Percentiles rank a stretch among this genome's conserved stretches.
phyloP scores from a whole-genome alignment of 305 asterid genomes.

The Fraxinus greggii region DNA sequence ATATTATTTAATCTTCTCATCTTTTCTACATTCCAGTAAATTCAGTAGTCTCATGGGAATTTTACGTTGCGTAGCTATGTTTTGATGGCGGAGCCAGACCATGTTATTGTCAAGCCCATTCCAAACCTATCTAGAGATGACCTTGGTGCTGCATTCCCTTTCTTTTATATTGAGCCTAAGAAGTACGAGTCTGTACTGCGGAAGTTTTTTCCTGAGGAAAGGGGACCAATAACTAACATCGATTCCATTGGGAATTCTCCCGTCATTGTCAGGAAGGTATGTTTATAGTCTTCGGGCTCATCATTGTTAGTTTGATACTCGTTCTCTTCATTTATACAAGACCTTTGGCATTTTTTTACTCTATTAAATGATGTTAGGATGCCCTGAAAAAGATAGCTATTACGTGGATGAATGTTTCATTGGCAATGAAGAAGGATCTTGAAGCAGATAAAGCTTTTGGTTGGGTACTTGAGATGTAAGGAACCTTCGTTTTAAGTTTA shows the following conservation, averaged over 20 bases:
- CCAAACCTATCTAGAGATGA: conserved; percentile 77
- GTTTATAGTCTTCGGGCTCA: not conserved
- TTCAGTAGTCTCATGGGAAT: conserved; percentile 4
- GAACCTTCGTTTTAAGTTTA: conserved; percentile 11
- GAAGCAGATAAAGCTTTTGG: conserved; percentile 92
- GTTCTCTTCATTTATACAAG: conserved; percentile 11
- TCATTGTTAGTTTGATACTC: not conserved
- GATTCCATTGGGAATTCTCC: conserved; percentile 99
- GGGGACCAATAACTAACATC: conserved; percentile 70
- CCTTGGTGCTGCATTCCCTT: conserved; percentile 84
- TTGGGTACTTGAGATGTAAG: conserved; percentile 98
- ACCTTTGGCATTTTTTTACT: not conserved
- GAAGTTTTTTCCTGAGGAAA: conserved; percentile 69
- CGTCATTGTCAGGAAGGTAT: conserved; percentile 85
- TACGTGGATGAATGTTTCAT: conserved; percentile 94
- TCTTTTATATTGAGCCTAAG: conserved; percentile 93
- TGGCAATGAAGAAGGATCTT: conserved; percentile 91
- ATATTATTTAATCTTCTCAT: not conserved
- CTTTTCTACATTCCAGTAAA: conserved; percentile 1
- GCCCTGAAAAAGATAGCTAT: conserved; percentile 76
- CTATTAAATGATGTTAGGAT: conserved; percentile 37
- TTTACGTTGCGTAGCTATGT: conserved; percentile 56
- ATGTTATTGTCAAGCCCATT: conserved; percentile 82
- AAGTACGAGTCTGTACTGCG: conserved; percentile 64
- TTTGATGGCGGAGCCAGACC: conserved; percentile 96